A percentile compares a stretch with the other conserved stretches of the same genome.
These are phyloP conservation scores for Aphanomyces cochlioides DNA, from an alignment of 352 stramenopile genomes.

Conservation along the genomic window DNA sequence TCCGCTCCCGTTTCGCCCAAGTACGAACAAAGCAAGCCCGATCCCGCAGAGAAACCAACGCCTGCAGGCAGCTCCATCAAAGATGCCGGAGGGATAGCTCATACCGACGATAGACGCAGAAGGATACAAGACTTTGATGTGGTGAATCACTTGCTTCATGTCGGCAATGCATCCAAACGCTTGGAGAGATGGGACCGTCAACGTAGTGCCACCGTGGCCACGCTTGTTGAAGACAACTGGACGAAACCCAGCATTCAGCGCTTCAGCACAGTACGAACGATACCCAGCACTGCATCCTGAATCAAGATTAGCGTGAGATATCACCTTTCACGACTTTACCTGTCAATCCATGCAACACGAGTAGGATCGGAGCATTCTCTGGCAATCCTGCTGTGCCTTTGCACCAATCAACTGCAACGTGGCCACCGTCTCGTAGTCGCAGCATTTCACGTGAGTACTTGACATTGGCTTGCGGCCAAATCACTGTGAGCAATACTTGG, in stretches of 20 bases:
- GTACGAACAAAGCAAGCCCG: conserved; percentile 65
- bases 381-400: conserved; percentile 36
- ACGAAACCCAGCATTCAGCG: conserved; percentile 55
- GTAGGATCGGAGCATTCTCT: conserved; percentile 46
- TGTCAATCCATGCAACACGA: conserved; percentile 69
- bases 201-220: conserved; percentile 58
- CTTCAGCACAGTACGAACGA: conserved; percentile 60
- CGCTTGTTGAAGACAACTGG: conserved; percentile 85
- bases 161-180: conserved; percentile 65
- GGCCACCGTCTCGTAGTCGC: conserved; percentile 52
- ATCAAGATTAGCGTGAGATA: background rate
- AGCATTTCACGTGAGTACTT: conserved; percentile 62
- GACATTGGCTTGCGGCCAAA: conserved; percentile 54
- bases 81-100: background rate
- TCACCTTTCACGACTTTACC: conserved; percentile 19
- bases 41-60: conserved; percentile 72
- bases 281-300: conserved; percentile 53
- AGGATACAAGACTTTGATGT: conserved; percentile 50
- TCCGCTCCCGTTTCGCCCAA: conserved; percentile 54
- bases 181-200: conserved; percentile 64
- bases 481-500: conserved; percentile 65
- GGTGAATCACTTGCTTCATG: conserved; percentile 48
- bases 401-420: conserved; percentile 67
- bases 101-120: conserved; percentile 44
- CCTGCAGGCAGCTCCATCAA: conserved; percentile 14